Base-by-base conservation (phyloP, 2,329 filamentous ascomycete genomes). In the Nothopassalora personata region DNA sequence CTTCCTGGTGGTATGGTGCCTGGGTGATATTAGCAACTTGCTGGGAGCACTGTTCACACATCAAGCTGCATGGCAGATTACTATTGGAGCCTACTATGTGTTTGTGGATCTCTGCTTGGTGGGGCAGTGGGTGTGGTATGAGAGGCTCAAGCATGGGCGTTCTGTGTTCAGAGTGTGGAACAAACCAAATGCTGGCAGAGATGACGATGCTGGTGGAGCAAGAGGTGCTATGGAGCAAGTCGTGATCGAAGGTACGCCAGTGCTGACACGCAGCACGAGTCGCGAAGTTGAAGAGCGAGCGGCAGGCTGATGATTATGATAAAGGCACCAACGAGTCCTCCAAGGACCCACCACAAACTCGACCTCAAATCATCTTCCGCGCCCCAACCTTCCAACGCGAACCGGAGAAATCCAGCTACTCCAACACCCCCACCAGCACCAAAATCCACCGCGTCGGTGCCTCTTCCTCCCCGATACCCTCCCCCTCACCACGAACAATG, bases 91-190 rank as follows among this genome's bases (percentile, higher is more conserved):
- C 23, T 88, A 88, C 72, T 88, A 88, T 68, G 84, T 86, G 53
- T 81, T 81, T 28, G 86, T 88, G 2, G 86, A 88, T 70, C 73
- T 85, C 31, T 79, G 81, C 36, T 74, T 88, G 30, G 83, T 86
- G 7, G 74, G 77, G 36, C 86, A 88, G 72, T 87, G 84, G 75
- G 74, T 86, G 39, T 88, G 85, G 83, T 88, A 88, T 67, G 83
- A 84, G 53, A 76, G 81, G 60, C 69, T 84, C 60, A 79, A 80
- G 66, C 76, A 81, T 56, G 79, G 77, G 50, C 71, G 77, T 57
- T 75, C 78, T 19, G 65, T 79, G 31, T 71, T 75, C n/a, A 67
- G 69, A 30, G 64, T 73, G 7, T 71, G 70, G 69, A 65, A 67
- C 53, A 64, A 50, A 62, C 53, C 54, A 56, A 60, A 58, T 36